These are phyloP conservation scores for Alternaria solani DNA, from an alignment of 2,329 filamentous ascomycete species.

Conservation along the genomic window DNA sequence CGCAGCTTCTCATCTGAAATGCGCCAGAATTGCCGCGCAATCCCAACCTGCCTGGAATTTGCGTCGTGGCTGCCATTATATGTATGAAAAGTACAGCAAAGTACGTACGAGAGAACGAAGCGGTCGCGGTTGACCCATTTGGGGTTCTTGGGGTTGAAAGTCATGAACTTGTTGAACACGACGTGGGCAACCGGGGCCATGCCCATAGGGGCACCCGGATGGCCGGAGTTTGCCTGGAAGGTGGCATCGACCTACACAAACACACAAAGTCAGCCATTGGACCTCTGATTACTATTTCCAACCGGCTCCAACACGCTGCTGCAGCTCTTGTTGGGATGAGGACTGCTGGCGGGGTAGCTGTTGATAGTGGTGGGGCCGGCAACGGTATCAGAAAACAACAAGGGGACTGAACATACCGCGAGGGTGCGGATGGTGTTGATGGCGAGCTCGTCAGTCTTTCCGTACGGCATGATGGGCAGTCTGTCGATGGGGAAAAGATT, in stretches of 20 bases:
- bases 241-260: slow-evolving; percentile 89
- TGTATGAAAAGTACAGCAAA: not conserved
- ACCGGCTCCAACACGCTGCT: not conserved
- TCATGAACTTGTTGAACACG: slow-evolving; percentile 99
- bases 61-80: not conserved
- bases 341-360: slow-evolving; percentile 39
- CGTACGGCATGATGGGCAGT: slow-evolving; percentile 78
- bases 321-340: slow-evolving; percentile 28
- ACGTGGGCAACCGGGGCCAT: slow-evolving; percentile 97
- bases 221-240: slow-evolving; percentile 92
- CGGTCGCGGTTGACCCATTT: slow-evolving; percentile 97
- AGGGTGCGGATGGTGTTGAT: slow-evolving; percentile 98
- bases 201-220: slow-evolving; percentile 98
- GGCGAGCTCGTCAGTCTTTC: slow-evolving; percentile 84
- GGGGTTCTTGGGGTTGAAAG: slow-evolving; percentile 99
- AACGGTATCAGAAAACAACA: slow-evolving; percentile 4
- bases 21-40: slow-evolving; percentile 9
- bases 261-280: slow-evolving; percentile 45
- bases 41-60: not conserved
- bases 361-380: slow-evolving; percentile 28
- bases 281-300: not conserved
- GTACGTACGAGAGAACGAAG: slow-evolving; percentile 96
- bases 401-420: slow-evolving; percentile 72
- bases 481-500: slow-evolving; percentile 21
- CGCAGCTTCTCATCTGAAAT: slow-evolving; percentile 10